Conservation (phyloP, 2,329 filamentous ascomycete species). For the Myrmaecium sp. region DNA sequence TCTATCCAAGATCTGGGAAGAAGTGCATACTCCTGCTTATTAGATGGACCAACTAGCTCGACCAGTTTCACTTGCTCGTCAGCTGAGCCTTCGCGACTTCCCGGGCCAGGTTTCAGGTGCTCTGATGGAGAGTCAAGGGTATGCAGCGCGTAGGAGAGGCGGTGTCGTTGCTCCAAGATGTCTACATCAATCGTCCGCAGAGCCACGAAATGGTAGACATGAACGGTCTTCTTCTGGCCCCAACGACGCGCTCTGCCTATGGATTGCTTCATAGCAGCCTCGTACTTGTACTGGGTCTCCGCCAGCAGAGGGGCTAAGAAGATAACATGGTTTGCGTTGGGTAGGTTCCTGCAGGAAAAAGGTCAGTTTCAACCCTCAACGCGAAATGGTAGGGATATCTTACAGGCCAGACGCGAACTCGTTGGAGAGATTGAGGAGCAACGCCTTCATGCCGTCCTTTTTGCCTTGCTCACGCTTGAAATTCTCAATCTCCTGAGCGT, state of each 20-base stretch:
- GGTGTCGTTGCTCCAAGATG: slow-evolving; percentile 27
- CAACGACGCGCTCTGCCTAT: slow-evolving; percentile 43
- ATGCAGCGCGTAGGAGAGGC: slow-evolving; percentile 11
- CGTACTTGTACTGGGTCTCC: slow-evolving; percentile 35
- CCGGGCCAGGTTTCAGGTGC: too few species aligned
- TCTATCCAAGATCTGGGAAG: background rate
- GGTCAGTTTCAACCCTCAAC: background rate
- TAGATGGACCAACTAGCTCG: background rate
- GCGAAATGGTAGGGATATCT: slow-evolving; percentile 13
- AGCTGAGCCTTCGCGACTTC: too few species aligned
- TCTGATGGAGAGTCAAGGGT: too few species aligned
- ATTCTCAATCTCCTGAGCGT: slow-evolving; percentile 1
- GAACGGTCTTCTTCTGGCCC: slow-evolving; percentile 39
- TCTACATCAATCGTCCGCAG: slow-evolving; percentile 46
- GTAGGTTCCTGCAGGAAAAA: slow-evolving; percentile 34
- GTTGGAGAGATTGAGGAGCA: slow-evolving; percentile 40
- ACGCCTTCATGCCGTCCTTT: slow-evolving; percentile 22
- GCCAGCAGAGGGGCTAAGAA: slow-evolving; percentile 41
- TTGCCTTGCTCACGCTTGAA: slow-evolving; percentile 1
- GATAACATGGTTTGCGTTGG: slow-evolving; percentile 46
- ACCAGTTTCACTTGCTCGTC: background rate
- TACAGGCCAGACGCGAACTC: slow-evolving; percentile 44
- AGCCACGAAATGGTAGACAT: slow-evolving; percentile 59
- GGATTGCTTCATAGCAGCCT: slow-evolving; percentile 43
- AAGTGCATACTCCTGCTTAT: background rate